These are phyloP conservation scores for Penicillium sp. DNA, from an alignment of 2,329 filamentous ascomycete genomes.

Conservation along the genomic window DNA sequence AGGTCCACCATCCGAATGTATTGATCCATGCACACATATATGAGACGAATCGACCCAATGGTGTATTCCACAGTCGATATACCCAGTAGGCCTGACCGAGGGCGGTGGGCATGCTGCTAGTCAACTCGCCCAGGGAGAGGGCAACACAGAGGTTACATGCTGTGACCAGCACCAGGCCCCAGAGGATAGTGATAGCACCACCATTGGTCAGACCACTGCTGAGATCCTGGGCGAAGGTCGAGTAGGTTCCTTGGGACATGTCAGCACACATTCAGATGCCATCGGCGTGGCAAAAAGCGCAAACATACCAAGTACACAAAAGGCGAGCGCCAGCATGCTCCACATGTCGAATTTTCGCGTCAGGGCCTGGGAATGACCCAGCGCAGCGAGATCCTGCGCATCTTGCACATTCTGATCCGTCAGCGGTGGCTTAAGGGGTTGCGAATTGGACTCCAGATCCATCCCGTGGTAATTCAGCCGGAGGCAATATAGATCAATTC, in stretches of 20 bases:
- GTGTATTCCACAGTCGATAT: conserved; percentile 40
- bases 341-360: conserved; percentile 51
- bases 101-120: conserved; percentile 59
- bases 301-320: conserved; percentile 49
- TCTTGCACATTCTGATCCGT: conserved; percentile 30
- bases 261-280: neutral
- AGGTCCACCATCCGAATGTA: conserved; percentile 58
- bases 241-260: conserved; percentile 47
- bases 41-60: conserved; percentile 48
- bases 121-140: conserved; percentile 55
- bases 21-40: conserved; percentile 62
- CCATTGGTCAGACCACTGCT: conserved; percentile 54
- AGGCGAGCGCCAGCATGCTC: conserved; percentile 58
- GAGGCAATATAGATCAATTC: conserved; percentile 20
- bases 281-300: neutral
- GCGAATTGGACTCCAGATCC: conserved; percentile 29
- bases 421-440: conserved; percentile 25
- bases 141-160: conserved; percentile 54
- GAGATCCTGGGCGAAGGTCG: conserved; percentile 54
- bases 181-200: conserved; percentile 54
- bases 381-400: conserved; percentile 39
- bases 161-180: conserved; percentile 55
- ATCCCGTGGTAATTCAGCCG: conserved; percentile 24
- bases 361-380: conserved; percentile 45
- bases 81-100: conserved; percentile 61